A percentile compares a stretch with the other conserved stretches of the same genome.
Evolutionary conservation across 805 yeast species (phyloP).

Genomic region (fission yeast (Schizosaccharomyces pombe)): DNA sequence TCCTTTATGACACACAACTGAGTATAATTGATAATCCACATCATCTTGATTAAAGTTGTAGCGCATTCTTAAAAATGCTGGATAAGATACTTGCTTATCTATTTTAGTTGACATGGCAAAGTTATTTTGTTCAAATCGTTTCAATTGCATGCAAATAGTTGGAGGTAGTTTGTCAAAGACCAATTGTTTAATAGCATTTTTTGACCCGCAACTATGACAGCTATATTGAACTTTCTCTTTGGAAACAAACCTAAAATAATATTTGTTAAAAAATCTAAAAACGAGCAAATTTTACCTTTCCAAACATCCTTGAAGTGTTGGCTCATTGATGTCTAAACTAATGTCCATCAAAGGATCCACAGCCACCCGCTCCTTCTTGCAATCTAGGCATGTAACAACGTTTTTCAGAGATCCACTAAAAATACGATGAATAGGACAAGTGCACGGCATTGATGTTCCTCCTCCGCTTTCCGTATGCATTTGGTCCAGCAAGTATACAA

Average conservation of each 20-base stretch:
- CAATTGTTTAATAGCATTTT: constrained; percentile 51
- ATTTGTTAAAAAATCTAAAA: no score
- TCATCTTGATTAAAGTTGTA: neutral
- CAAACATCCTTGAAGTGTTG: constrained; percentile 14
- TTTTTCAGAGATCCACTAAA: constrained; percentile 71
- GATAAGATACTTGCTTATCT: constrained; percentile 15
- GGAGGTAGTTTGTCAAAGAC: constrained; percentile 48
- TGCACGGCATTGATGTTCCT: constrained; percentile 22
- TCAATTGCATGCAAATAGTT: constrained; percentile 62
- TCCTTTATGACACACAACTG: constrained; percentile 73
- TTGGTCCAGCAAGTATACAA: constrained; percentile 77
- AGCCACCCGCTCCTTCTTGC: constrained; percentile 41
- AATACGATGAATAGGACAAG: constrained; percentile 59
- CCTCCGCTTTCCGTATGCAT: constrained; percentile 26
- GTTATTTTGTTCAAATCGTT: constrained; percentile 14
- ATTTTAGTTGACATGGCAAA: constrained; percentile 3
- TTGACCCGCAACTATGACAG: constrained; percentile 12
- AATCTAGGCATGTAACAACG: constrained; percentile 48
- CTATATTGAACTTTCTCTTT: neutral
- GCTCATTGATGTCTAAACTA: constrained; percentile 40
- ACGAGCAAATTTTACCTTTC: constrained; percentile 7
- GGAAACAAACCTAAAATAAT: neutral
- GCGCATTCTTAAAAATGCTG: neutral
- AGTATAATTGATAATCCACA: constrained; percentile 58
- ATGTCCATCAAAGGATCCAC: constrained; percentile 79